Percentiles rank a stretch among this genome's conserved stretches.
phyloP scores from a whole-genome alignment of 2,329 filamentous ascomycete genomes.

The Fusarium pseudoanthophilum region DNA sequence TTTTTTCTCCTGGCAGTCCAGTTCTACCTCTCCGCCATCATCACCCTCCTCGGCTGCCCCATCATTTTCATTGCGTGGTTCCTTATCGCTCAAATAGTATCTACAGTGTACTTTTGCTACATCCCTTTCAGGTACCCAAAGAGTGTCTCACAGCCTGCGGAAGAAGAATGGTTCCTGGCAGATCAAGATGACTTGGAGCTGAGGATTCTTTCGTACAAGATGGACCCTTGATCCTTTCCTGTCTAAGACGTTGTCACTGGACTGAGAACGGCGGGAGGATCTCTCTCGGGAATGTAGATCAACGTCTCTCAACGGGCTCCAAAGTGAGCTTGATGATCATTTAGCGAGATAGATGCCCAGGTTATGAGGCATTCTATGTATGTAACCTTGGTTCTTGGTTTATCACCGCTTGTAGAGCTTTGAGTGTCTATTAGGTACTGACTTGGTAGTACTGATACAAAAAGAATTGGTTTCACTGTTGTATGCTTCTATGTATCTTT shows the following conservation, averaged over 20 bases:
- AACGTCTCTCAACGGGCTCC: not conserved
- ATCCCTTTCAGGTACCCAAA: not conserved
- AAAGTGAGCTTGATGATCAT: not conserved
- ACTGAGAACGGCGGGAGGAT: not conserved
- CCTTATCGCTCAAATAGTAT: not conserved
- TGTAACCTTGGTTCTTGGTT: not conserved
- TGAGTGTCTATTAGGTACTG: not conserved
- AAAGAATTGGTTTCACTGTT: not conserved
- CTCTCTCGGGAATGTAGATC: not conserved
- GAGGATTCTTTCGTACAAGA: not conserved
- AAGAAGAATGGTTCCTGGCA: not conserved
- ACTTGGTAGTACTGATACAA: no score
- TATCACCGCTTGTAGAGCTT: not conserved
- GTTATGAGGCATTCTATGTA: not conserved
- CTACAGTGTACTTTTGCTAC: not conserved
- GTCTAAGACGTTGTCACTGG: not conserved
- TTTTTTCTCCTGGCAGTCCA: not conserved
- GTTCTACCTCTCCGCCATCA: slow-evolving; percentile 2
- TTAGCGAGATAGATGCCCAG: not conserved
- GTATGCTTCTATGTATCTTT: not conserved
- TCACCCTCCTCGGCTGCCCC: not conserved
- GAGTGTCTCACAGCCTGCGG: no score
- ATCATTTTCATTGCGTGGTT: not conserved
- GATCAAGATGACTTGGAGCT: not conserved
- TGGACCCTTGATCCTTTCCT: not conserved